Percentiles rank a stretch among this genome's conserved stretches.
Evolutionary conservation across 257 asterid genomes (phyloP).

Genomic region (Capsicum pubescens): DNA sequence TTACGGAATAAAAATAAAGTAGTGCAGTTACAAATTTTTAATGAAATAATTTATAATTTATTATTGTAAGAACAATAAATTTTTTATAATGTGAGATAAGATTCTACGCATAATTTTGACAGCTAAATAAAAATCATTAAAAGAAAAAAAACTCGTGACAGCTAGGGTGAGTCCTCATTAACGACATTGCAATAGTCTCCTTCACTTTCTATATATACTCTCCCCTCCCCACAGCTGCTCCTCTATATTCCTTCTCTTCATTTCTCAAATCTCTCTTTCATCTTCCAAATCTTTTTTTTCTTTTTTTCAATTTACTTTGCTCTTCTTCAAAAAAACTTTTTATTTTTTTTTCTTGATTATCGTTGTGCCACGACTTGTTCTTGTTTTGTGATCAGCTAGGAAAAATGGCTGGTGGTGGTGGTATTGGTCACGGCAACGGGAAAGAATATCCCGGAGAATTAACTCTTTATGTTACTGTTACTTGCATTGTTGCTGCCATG

Average conservation of each 20-base stretch:
- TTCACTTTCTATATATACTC: conserved; percentile 50
- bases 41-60: no score
- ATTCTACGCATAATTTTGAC: conserved; percentile 21
- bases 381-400: not conserved
- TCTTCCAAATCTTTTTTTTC: not conserved
- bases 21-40: no score
- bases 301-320: not conserved
- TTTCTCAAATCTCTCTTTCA: not conserved
- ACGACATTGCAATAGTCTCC: conserved; percentile 9
- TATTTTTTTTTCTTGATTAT: no score
- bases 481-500: conserved; percentile 93
- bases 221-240: not conserved
- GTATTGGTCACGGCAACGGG: conserved; percentile 49
- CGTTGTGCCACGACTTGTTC: not conserved
- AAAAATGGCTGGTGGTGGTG: conserved; percentile 90
- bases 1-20: no score
- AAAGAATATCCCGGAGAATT: conserved; percentile 78
- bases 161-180: conserved; percentile 34
- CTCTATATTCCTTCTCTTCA: not conserved
- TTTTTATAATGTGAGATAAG: no score
- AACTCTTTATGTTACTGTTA: conserved; percentile 61
- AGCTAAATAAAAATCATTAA: not conserved
- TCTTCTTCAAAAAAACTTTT: not conserved
- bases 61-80: no score
- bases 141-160: conserved; percentile 32